Base-by-base conservation (phyloP, 257 asterid species). In the Plantago elongata region DNA sequence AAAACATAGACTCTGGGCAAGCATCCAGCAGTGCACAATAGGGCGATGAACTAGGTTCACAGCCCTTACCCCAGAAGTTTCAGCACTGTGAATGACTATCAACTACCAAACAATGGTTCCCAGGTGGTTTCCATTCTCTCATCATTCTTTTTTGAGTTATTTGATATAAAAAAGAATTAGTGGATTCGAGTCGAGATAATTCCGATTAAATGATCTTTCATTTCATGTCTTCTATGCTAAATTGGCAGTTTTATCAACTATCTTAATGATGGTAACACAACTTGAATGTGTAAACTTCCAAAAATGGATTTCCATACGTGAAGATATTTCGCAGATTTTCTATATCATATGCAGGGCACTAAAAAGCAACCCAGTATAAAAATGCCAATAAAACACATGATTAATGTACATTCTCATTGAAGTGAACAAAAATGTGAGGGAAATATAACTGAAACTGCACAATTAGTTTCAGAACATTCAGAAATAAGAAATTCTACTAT, bases 391-490 rank as follows among this genome's bases (percentile, higher is more conserved):
- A 63, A 42, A 43, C 27, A 64, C 18, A 67, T 52, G 51, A 56
- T 22, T 12, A 42, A 38, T 18, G 40, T 45, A 60, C 60, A 45
- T 47, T 63, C 15, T 30, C 46, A 66, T 40, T 27, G 44, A 18
- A 65, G 59, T 51, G 62, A 74, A 37, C 44, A 72, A 51, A 43
- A 52, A 45, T n/a, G 51, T 42, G 42, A 17, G 40, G 64, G 16
- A 58, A 57, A 55, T 62, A 60, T 5, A 62, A 45, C 17, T 13
- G 51, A 47, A 55, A 57, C 56, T 61, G 57, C 60, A 47, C 17
- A 12, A n/a, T 16, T 27, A 27, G 46, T 60, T 64, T 37, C 40
- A 45, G 55, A 57, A 58, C 11, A 55, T 4, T 56, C 51, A 18
- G 52, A 48, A 34, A 34, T 34, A 6, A 64, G 43, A 48, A 63